phyloP scores from a whole-genome alignment of 345 rosid genomes.

The Dipteronia sinensis region DNA sequence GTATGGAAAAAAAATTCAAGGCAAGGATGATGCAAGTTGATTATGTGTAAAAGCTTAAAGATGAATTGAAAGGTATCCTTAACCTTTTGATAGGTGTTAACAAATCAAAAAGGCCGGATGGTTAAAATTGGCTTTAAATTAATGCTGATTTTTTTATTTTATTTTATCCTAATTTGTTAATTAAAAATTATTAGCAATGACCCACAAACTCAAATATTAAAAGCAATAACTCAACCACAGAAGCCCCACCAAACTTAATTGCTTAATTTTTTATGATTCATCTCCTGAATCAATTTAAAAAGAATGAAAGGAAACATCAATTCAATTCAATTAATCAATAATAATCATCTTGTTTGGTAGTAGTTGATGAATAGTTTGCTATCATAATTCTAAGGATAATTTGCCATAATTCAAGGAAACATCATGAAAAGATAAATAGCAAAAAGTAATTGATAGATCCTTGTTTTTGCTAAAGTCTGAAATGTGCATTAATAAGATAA shows the following conservation, averaged over 20 bases:
- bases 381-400: constrained; percentile 29
- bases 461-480: neutral
- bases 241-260: constrained; percentile 20
- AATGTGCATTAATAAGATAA: neutral
- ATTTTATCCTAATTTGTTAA: neutral
- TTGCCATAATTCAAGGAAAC: constrained; percentile 30
- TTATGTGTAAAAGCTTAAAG: neutral
- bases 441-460: neutral
- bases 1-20: neutral
- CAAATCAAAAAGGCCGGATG: neutral
- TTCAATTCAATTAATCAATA: neutral
- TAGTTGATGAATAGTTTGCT: constrained; percentile 23
- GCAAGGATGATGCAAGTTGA: neutral
- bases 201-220: neutral
- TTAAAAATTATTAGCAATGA: neutral
- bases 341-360: constrained; percentile 25
- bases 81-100: neutral
- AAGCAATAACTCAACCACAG: neutral
- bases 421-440: constrained; percentile 20
- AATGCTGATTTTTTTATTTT: neutral
- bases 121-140: neutral
- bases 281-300: constrained; percentile 10
- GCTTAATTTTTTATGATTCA: constrained; percentile 5
- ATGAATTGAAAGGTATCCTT: neutral
- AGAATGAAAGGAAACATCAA: constrained; percentile 1